Base-by-base conservation (phyloP, 2,329 filamentous ascomycete genomes). In the Torrubiellomyces zombiae region DNA sequence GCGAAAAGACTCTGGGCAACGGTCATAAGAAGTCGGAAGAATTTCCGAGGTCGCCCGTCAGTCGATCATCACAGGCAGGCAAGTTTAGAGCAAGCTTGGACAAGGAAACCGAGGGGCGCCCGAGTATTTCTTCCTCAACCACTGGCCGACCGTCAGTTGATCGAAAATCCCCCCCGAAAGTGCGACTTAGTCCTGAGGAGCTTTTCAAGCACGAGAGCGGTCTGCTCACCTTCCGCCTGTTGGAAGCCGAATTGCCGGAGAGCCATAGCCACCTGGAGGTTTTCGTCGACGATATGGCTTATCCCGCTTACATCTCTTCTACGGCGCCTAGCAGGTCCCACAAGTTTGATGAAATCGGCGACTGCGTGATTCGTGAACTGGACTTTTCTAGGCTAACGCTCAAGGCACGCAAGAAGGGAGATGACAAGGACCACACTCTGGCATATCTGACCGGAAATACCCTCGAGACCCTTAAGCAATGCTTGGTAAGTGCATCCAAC, bases 321-420 rank as follows among this genome's bases (percentile, higher is more conserved):
- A 81, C 73, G 34, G 75, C 83, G 16, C 74, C 69, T 42, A 66
- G 62, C 20, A 75, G 63, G 38, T 56, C 63, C 8, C 67, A 74
- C 43, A 78, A 69, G 26, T 82, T 95, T 49, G 80, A 89, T 38
- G 89, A 98, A 52, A 83, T 85, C 42, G 85, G 86, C 24, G 89
- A 98, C 51, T 89, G 83, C 27, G 83, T 98, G 52, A 79, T 98
- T 31, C 81, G 89, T 32, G 89, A 98, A 50, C 64, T 98, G n/a
- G 91, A 98, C 35, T 85, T 94, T 39, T 98, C 89, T 3, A 79
- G 77, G 36, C 71, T 98, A 30, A 95, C 85, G 0, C 64, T 98
- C 35, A 79, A 83, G 29, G 63, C 94, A 23, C 73, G 82, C 21
- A 78, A 86, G 42, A 82, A 83, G 46, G 63, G 70, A 10, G 77